phyloP scores from a whole-genome alignment of 768 basidiomycete species.

The Myochromella boudieri region DNA sequence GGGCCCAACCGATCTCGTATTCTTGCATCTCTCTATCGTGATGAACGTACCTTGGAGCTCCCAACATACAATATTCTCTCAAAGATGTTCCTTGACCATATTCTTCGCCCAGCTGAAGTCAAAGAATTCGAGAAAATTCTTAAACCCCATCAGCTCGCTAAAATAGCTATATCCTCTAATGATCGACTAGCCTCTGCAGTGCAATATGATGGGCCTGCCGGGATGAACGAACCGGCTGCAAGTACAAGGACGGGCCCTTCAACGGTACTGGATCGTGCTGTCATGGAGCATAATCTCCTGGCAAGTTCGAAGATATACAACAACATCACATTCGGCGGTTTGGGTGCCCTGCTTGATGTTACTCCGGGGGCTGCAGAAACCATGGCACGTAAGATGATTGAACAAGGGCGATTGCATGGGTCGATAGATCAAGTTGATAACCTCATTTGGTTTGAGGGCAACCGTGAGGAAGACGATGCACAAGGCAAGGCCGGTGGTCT shows the following conservation, averaged over 20 bases:
- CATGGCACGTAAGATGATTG: conserved; percentile 98
- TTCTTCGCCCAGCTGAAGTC: conserved; percentile 87
- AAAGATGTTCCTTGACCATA: conserved; percentile 99
- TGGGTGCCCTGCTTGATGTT: conserved; percentile 86
- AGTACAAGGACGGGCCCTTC: conserved; percentile 89
- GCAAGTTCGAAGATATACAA: conserved; percentile 97
- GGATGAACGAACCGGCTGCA: conserved; percentile 48
- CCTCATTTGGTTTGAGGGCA: conserved; percentile 90
- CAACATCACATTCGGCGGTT: conserved; percentile 94
- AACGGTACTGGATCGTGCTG: conserved; percentile 94
- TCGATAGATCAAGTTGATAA: conserved; percentile 95
- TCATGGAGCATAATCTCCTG: conserved; percentile 98
- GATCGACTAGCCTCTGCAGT: conserved; percentile 73
- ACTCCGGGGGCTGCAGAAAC: conserved; percentile 93
- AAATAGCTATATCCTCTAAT: conserved; percentile 80
- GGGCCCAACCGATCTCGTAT: conserved; percentile 95
- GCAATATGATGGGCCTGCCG: conserved; percentile 51
- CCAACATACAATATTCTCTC: conserved; percentile 87
- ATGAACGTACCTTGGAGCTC: conserved; percentile 83
- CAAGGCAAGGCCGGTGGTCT: conserved; percentile 94
- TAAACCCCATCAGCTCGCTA: conserved; percentile 93
- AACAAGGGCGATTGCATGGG: conserved; percentile 90
- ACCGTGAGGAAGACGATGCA: conserved; percentile 85
- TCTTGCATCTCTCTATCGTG: conserved; percentile 89
- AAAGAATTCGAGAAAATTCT: conserved; percentile 86